Conservation (phyloP, 495 filamentous ascomycete genomes). For the Parachaetomium inaequale region DNA sequence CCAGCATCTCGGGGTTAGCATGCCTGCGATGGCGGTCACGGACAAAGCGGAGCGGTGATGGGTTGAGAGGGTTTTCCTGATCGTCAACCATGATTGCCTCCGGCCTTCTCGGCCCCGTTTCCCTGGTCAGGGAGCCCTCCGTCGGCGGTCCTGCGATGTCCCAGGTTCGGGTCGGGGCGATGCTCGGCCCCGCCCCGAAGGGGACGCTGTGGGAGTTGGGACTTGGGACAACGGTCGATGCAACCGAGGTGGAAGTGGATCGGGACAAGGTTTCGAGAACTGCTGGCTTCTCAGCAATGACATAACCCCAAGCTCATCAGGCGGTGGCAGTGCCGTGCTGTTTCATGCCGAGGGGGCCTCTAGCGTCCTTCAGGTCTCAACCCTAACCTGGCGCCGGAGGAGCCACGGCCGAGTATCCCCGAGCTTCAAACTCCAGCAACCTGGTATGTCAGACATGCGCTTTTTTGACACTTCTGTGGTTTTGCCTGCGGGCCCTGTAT, state of each 20-base stretch:
- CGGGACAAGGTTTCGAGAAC: not conserved
- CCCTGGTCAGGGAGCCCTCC: not conserved
- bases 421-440: not conserved
- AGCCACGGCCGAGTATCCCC: slow-evolving; percentile 1
- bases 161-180: not conserved
- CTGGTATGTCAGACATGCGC: not conserved
- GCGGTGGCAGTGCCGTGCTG: not conserved
- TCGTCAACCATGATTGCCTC: not conserved
- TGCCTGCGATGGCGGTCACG: not conserved
- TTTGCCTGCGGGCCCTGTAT: too few relatives aligned
- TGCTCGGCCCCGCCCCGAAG: not conserved
- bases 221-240: not conserved
- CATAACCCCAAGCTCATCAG: not conserved
- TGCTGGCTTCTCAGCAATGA: not conserved
- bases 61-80: not conserved
- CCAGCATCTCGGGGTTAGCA: not conserved
- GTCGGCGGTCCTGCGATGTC: not conserved
- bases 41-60: not conserved
- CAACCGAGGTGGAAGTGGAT: slow-evolving; percentile 5
- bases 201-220: not conserved
- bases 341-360: not conserved
- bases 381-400: not conserved
- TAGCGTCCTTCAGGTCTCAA: not conserved
- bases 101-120: not conserved
- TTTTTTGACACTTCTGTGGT: too few relatives aligned